phyloP scores from a whole-genome alignment of 1,284 basidiomycete genomes.

The Naganishia sp. region DNA sequence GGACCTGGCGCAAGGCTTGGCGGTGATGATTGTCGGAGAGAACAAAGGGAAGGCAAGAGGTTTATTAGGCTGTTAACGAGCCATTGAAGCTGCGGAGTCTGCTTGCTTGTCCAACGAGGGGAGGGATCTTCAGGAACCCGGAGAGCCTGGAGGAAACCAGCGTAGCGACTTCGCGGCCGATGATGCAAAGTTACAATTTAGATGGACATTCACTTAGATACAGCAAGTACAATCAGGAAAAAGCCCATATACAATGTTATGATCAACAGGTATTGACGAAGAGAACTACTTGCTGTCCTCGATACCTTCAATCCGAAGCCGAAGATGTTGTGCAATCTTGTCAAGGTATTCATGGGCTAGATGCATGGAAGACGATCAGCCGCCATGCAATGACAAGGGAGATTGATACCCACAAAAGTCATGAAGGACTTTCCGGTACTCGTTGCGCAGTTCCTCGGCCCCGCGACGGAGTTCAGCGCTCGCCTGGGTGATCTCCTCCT shows the following conservation, averaged over 20 bases:
- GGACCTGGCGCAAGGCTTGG: background rate
- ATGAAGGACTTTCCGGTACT: constrained; percentile 21
- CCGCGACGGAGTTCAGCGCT: constrained; percentile 22
- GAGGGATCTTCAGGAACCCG: constrained; percentile 25
- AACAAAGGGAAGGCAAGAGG: background rate
- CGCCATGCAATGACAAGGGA: background rate
- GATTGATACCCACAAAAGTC: constrained; percentile 19
- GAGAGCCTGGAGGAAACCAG: constrained; percentile 20
- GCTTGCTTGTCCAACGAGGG: constrained; percentile 13
- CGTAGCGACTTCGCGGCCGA: background rate
- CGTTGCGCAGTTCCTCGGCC: constrained; percentile 19
- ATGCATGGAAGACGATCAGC: background rate
- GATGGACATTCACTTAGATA: background rate
- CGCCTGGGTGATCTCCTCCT: constrained; percentile 24
- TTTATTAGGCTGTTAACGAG: constrained; percentile 7
- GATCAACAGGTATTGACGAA: background rate
- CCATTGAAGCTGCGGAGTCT: constrained; percentile 15
- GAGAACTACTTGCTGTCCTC: constrained; percentile 14
- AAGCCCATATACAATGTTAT: background rate
- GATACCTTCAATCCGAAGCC: constrained; percentile 13
- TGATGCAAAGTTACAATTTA: background rate
- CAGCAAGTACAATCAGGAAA: constrained; percentile 1
- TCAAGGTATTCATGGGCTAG: constrained; percentile 22
- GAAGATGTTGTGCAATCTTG: constrained; percentile 25
- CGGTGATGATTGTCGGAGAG: background rate